These are phyloP conservation scores for Myriosclerotinia curreyana DNA, from an alignment of 2,329 filamentous ascomycete species.

Conservation along the genomic window DNA sequence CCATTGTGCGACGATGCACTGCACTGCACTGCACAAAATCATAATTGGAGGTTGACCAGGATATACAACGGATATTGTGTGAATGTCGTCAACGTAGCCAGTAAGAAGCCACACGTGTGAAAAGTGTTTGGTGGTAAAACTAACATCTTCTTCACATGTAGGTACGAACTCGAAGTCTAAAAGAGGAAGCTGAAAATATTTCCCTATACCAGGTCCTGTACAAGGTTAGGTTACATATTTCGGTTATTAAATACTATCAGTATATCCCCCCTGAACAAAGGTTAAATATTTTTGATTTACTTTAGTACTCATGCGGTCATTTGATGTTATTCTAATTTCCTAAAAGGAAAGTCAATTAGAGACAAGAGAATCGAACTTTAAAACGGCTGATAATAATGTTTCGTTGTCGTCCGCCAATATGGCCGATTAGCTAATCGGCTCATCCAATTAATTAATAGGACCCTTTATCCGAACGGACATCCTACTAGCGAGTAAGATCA, in stretches of 20 bases:
- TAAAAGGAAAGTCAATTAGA: too few species aligned
- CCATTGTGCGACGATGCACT: background rate
- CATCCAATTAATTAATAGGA: too few species aligned
- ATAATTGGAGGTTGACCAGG: background rate
- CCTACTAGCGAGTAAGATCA: too few species aligned
- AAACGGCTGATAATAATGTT: too few species aligned
- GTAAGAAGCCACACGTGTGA: background rate
- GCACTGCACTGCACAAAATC: background rate
- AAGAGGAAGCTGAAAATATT: background rate
- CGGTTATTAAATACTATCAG: background rate
- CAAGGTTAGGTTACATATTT: background rate
- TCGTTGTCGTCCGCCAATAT: too few species aligned
- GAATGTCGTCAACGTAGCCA: background rate
- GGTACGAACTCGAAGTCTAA: background rate
- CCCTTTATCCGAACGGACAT: too few species aligned
- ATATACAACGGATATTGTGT: background rate
- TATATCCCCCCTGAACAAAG: too few species aligned
- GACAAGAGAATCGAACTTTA: too few species aligned
- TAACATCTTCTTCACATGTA: too few species aligned
- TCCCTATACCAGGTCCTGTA: background rate
- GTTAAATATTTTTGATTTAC: too few species aligned
- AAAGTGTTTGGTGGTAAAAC: background rate
- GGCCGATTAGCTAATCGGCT: too few species aligned
- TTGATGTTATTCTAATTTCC: background rate
- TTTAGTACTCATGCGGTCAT: too few species aligned